Base-by-base conservation (phyloP, 148 eudicot genomes). In the Dysphania ambrosioides region DNA sequence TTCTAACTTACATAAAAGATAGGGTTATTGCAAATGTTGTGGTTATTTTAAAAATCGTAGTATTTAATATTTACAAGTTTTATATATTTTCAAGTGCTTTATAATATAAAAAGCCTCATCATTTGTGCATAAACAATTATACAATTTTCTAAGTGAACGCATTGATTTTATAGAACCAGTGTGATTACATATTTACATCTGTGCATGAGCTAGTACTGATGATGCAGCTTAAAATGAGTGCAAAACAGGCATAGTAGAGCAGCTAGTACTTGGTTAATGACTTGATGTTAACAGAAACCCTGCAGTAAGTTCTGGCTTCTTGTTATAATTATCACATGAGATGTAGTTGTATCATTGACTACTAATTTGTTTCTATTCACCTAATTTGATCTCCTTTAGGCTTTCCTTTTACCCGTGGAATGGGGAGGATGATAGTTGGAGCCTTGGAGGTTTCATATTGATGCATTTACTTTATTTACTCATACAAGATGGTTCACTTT, bases 301-400 rank as follows among this genome's bases (percentile, higher is more conserved):
- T 66, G 77, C 61, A 65, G 53, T 55, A 69, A 21, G 31, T 69
- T 56, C 73, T 76, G 68, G 8, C 30, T 67, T 66, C 38, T 9
- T 38, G 72, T 75, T 36, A 62, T 36, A 68, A 67, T 55, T 67
- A 75, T 55, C 66, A 75, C 78, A 67, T 75, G 78, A 26, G 71
- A 59, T 32, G 44, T 51, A 66, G 68, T 75, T 75, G 30, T 67
- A 47, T 40, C 56, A 67, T 75, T 75, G 78, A 75, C 78, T 67
- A 19, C 6, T 75, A 56, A 75, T 75, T 75, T 75, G 78, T 75
- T 55, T 66, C 4, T 56, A 5, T 66, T 67, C 72, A 35, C 12
- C 63, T 23, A 35, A 21, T 23, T 16, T 71, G 23, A 23, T 29
- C 23, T 55, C 32, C 3, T 57, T 34, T 56, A 40, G 2, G 34